These are phyloP conservation scores for Sporothrix pseudoabietina DNA, from an alignment of 2,329 filamentous ascomycete genomes.

Conservation along the genomic window DNA sequence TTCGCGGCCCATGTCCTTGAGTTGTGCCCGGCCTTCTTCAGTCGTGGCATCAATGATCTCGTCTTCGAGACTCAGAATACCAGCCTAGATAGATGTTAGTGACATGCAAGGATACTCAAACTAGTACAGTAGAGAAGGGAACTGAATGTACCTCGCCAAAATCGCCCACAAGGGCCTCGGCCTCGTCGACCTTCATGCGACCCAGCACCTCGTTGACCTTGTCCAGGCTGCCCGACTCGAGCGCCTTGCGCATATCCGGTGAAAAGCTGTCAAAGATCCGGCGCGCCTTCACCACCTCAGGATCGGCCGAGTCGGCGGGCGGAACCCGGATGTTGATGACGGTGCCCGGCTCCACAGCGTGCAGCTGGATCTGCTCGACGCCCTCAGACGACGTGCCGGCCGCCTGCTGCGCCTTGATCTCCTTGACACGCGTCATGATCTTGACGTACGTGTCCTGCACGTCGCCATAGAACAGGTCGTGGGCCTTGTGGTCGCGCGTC, in stretches of 20 bases:
- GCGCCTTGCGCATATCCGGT: constrained; percentile 73
- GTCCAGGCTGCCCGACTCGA: constrained; percentile 87
- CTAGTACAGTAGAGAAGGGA: background rate
- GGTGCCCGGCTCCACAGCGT: constrained; percentile 91
- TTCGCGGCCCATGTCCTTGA: constrained; percentile 69
- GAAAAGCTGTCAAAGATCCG: constrained; percentile 82
- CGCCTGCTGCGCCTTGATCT: constrained; percentile 61
- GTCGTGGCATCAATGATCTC: constrained; percentile 95
- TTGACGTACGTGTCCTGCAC: constrained; percentile 83
- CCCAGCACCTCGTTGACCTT: constrained; percentile 84
- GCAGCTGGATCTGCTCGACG: constrained; percentile 95
- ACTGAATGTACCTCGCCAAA: constrained; percentile 61
- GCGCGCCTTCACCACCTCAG: constrained; percentile 64
- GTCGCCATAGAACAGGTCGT: constrained; percentile 88
- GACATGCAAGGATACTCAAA: background rate
- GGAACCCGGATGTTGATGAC: constrained; percentile 88
- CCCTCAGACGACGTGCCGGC: constrained; percentile 54
- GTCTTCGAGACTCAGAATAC: constrained; percentile 76
- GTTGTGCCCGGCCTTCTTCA: constrained; percentile 74
- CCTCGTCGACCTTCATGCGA: constrained; percentile 80
- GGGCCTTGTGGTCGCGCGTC: constrained; percentile 84
- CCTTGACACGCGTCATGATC: constrained; percentile 74
- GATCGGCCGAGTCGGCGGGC: constrained; percentile 53
- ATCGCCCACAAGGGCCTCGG: constrained; percentile 77
- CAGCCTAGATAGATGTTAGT: constrained; percentile 30